Evolutionary conservation across 345 rosid species (phyloP).

Genomic region (Citrus reticulata): DNA sequence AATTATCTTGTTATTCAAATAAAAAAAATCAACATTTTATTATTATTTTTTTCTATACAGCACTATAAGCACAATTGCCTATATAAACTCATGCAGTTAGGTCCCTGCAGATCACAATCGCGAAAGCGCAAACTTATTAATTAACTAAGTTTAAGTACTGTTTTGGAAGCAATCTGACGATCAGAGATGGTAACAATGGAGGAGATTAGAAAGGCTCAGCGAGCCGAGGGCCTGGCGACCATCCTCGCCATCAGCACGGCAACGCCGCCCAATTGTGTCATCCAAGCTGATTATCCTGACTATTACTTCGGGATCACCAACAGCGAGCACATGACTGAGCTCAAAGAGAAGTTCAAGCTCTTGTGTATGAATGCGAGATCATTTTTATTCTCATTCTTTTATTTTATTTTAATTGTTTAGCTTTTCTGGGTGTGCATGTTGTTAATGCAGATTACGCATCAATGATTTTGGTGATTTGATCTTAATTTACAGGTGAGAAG

Average conservation of each 20-base stretch:
- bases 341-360: slow-evolving; percentile 49
- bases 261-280: slow-evolving; percentile 36
- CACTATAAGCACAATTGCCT: too few species aligned
- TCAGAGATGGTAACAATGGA: slow-evolving; percentile 33
- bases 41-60: too few species aligned
- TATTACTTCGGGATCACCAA: slow-evolving; percentile 49
- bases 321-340: slow-evolving; percentile 42
- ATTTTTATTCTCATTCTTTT: too few species aligned
- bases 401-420: too few species aligned
- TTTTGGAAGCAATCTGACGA: background rate
- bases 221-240: slow-evolving; percentile 47
- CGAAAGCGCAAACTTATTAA: too few species aligned
- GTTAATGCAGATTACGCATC: background rate
- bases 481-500: background rate
- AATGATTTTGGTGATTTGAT: background rate
- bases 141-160: too few species aligned
- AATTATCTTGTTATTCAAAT: too few species aligned
- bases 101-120: too few species aligned
- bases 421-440: too few species aligned
- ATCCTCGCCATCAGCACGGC: slow-evolving; percentile 52
- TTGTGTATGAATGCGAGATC: slow-evolving; percentile 28
- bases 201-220: slow-evolving; percentile 30
- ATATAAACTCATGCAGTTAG: too few species aligned
- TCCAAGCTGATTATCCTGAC: slow-evolving; percentile 41
- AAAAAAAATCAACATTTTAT: too few species aligned